Base-by-base conservation (phyloP, 2,329 filamentous ascomycete species). In the Scedosporium dehoogii region DNA sequence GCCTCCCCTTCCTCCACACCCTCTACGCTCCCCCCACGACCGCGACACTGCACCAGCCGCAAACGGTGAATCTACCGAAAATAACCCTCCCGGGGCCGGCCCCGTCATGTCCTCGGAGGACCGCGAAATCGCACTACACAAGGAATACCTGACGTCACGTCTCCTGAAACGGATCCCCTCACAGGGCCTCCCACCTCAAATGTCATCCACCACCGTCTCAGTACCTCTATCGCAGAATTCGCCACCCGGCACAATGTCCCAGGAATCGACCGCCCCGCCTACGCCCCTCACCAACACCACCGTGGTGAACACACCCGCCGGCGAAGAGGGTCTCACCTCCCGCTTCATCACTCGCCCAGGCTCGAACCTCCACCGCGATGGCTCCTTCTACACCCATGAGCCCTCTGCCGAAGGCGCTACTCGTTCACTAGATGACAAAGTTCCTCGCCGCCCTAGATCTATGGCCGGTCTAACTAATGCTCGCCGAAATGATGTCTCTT, bases 71-170 rank as follows among this genome's bases (percentile, higher is more conserved):
- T 58, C 57, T 61, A 29, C 27, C 42, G 48, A 18, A 53, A 53
- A 21, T 6, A 46, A 44, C n/a, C 62, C 59, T 41, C 25, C 23
- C 16, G 21, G n/a, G 42, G 44, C 58, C 25, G 44, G 25, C 42
- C 58, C 58, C 21, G 38, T n/a, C 42, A 55, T 61, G 56, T 60
- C 63, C 9, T 33, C 58, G n/a, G 58, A 57, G 25, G 74, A 77
- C 46, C 76, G 74, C 63, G 73, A 78, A 63, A 76, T 75, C 33
- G 69, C 73, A 14, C 76, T 79, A 42, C 85, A 87, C 68, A 86
- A 85, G 64, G 83, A 86, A 67, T 84, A 87, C 64, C 81, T 90
- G 60, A 90, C 87, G 6, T 86, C 86, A 33, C 81, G 86, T 63
- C 73, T 90, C 44, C 78, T 91, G 1, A 83, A 88, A 69, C 81